A percentile compares a stretch with the other conserved stretches of the same genome.
phyloP scores from a whole-genome alignment of 2,329 filamentous ascomycete species.

The Dendrostoma leiphaemia region DNA sequence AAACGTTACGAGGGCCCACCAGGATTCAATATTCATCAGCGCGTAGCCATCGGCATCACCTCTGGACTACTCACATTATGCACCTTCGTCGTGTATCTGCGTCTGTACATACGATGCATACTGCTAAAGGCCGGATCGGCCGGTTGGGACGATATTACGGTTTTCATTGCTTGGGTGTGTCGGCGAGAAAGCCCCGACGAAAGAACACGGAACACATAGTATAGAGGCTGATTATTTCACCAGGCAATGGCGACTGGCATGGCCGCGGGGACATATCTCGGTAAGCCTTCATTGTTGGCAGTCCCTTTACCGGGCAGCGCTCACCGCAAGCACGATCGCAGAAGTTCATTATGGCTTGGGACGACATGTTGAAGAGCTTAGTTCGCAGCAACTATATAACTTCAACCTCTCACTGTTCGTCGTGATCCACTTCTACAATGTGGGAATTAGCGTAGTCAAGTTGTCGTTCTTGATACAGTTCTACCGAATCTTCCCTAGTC shows the following conservation, averaged over 20 bases:
- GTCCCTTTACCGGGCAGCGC: too few relatives aligned
- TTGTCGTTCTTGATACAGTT: slow-evolving; percentile 6
- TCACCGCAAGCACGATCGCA: not conserved
- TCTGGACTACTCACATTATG: not conserved
- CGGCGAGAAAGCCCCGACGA: not conserved
- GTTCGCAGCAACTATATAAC: not conserved
- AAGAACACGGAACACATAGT: too few relatives aligned
- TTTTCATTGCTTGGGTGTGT: slow-evolving; percentile 8
- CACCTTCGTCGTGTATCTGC: slow-evolving; percentile 1
- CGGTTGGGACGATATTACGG: slow-evolving; percentile 9
- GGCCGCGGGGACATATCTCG: slow-evolving; percentile 6
- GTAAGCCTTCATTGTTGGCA: too few relatives aligned
- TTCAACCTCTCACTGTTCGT: slow-evolving; percentile 1
- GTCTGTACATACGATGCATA: slow-evolving; percentile 8
- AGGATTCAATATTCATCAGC: not conserved
- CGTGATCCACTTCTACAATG: slow-evolving; percentile 2
- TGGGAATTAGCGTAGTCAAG: slow-evolving; percentile 5
- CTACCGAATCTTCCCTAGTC: slow-evolving; percentile 2
- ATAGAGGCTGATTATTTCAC: too few relatives aligned
- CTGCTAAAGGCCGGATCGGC: slow-evolving; percentile 3
- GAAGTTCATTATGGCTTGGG: slow-evolving; percentile 4
- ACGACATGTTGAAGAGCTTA: not conserved
- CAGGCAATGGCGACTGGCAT: slow-evolving; percentile 7
- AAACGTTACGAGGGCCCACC: not conserved
- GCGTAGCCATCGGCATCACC: slow-evolving; percentile 3